These are phyloP conservation scores for Xylariales sp. DNA, from an alignment of 2,329 filamentous ascomycete genomes.

Conservation along the genomic window DNA sequence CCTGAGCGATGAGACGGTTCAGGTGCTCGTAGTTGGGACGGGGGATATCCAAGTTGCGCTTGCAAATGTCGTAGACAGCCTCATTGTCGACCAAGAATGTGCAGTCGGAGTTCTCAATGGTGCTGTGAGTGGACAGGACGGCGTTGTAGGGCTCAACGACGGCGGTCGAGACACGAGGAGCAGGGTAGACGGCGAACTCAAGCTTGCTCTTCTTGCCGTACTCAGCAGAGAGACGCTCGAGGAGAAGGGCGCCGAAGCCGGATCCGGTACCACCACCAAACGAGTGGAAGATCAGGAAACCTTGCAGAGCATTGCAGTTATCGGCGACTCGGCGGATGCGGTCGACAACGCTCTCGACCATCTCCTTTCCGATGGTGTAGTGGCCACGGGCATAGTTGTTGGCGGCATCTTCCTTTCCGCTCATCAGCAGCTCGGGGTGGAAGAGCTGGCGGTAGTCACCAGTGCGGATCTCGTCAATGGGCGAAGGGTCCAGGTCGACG, in stretches of 20 bases:
- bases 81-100: conserved; percentile 75
- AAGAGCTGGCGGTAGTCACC: conserved; percentile 65
- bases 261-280: conserved; percentile 71
- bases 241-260: conserved; percentile 66
- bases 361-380: conserved; percentile 74
- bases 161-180: conserved; percentile 64
- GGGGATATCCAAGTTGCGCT: conserved; percentile 65
- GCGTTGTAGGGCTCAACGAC: conserved; percentile 74
- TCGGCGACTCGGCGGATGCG: conserved; percentile 66
- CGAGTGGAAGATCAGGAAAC: conserved; percentile 72
- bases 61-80: conserved; percentile 72
- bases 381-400: conserved; percentile 76
- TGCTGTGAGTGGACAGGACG: conserved; percentile 69
- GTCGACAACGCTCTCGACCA: conserved; percentile 67
- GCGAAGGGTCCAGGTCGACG: conserved; percentile 68
- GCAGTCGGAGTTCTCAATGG: conserved; percentile 73
- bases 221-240: conserved; percentile 69
- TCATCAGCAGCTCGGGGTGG: conserved; percentile 68
- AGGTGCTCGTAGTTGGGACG: conserved; percentile 68
- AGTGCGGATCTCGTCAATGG: conserved; percentile 70
- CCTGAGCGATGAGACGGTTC: conserved; percentile 69
- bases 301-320: conserved; percentile 69
- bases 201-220: conserved; percentile 77
- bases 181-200: conserved; percentile 69
- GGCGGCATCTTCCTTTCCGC: conserved; percentile 72